These are phyloP conservation scores for Syzygium aqueum DNA, from an alignment of 345 rosid genomes.

Conservation along the genomic window DNA sequence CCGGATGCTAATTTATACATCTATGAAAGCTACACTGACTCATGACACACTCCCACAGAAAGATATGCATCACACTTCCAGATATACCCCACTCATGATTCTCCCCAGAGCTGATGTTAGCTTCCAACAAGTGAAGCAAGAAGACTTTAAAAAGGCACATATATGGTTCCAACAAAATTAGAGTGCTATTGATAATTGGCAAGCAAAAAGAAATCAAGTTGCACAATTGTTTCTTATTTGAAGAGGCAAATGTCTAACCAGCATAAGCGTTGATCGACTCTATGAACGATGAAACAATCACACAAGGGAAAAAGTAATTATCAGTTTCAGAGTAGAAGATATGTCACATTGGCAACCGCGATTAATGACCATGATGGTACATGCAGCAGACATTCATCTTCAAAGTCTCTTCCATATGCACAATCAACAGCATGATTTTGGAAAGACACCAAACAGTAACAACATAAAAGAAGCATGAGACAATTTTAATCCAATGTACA, in stretches of 20 bases:
- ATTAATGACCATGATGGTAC: not conserved
- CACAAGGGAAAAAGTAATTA: not conserved
- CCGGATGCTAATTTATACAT: not conserved
- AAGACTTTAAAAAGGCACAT: not conserved
- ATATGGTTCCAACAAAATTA: not conserved
- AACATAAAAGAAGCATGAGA: not conserved
- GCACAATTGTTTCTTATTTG: not conserved
- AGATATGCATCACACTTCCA: not conserved
- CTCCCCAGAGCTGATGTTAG: not conserved
- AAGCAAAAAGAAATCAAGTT: not conserved
- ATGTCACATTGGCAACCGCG: not conserved
- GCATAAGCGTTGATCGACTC: not conserved
- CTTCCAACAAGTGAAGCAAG: not conserved
- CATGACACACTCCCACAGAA: not conserved
- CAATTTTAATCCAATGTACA: not conserved
- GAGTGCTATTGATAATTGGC: not conserved
- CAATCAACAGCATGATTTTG: not conserved
- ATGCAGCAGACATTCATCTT: not conserved
- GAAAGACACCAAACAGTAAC: not conserved
- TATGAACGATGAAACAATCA: not conserved
- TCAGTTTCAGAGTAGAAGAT: not conserved
- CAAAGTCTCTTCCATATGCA: not conserved
- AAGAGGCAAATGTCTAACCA: not conserved
- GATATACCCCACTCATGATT: not conserved
- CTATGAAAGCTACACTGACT: not conserved